Conservation (phyloP, 164 flowering plant species). For the Magnolia sinica region DNA sequence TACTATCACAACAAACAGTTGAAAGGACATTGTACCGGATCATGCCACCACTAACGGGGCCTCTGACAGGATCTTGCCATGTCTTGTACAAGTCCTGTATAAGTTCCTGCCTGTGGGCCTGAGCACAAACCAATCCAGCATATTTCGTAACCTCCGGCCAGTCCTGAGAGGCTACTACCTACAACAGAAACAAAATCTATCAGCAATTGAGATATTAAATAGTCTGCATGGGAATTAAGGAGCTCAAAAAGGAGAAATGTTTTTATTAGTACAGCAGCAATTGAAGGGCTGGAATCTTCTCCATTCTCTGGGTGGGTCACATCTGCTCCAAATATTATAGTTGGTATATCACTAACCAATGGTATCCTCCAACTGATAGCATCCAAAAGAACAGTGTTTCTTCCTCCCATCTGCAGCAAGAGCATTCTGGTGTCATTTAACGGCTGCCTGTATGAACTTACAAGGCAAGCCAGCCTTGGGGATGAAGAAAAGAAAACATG, state of each 20-base stretch:
- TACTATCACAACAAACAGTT: background rate
- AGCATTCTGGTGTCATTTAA: background rate
- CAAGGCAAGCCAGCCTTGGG: background rate
- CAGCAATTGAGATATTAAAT: slow-evolving; percentile 16
- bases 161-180: slow-evolving; percentile 35
- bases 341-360: slow-evolving; percentile 78
- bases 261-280: slow-evolving; percentile 59
- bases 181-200: slow-evolving; percentile 13
- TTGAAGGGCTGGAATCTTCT: slow-evolving; percentile 82
- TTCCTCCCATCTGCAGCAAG: slow-evolving; percentile 67
- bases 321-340: slow-evolving; percentile 87
- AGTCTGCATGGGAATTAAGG: background rate
- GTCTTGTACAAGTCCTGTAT: slow-evolving; percentile 32
- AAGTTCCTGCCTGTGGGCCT: slow-evolving; percentile 33
- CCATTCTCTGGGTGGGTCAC: slow-evolving; percentile 88
- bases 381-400: slow-evolving; percentile 81
- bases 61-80: slow-evolving; percentile 27
- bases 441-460: background rate
- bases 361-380: slow-evolving; percentile 80
- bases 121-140: slow-evolving; percentile 31
- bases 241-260: background rate
- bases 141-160: slow-evolving; percentile 28
- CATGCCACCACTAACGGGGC: slow-evolving; percentile 30
- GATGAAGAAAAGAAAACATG: background rate
- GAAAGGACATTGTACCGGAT: slow-evolving; percentile 14